A percentile compares a stretch with the other conserved stretches of the same genome.
Conservation (phyloP, 1,284 basidiomycete genomes). For the Boletus sp. region DNA sequence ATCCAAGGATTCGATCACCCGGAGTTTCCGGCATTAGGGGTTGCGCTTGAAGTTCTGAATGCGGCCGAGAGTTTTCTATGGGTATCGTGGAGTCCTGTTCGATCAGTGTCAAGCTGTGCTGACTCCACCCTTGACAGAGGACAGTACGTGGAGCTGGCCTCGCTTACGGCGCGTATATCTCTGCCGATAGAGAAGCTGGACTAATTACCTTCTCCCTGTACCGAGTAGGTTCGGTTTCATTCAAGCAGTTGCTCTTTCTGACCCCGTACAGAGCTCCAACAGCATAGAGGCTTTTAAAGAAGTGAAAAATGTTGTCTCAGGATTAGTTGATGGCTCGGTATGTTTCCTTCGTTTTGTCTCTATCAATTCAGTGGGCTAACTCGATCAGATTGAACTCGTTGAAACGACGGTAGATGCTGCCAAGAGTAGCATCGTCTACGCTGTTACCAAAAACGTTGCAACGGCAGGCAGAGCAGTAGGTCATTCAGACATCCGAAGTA, state of each 20-base stretch:
- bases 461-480: constrained; percentile 82
- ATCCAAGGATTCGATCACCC: constrained; percentile 78
- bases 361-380: constrained; percentile 5
- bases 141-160: constrained; percentile 89
- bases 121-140: constrained; percentile 41
- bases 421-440: constrained; percentile 87
- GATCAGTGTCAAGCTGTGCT: constrained; percentile 10
- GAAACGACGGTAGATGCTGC: constrained; percentile 86
- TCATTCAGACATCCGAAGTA: constrained; percentile 7
- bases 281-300: constrained; percentile 81
- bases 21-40: constrained; percentile 79
- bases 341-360: constrained; percentile 29
- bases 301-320: constrained; percentile 71
- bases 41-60: constrained; percentile 88
- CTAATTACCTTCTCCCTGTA: constrained; percentile 80
- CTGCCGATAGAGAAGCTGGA: constrained; percentile 79
- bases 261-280: constrained; percentile 73
- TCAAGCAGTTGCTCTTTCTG: background rate
- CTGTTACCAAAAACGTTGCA: constrained; percentile 76
- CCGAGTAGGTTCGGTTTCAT: constrained; percentile 49
- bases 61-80: constrained; percentile 95
- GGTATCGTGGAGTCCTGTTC: constrained; percentile 44
- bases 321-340: constrained; percentile 77
- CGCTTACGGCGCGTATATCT: constrained; percentile 88
- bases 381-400: constrained; percentile 73